Conservation (phyloP, 768 basidiomycete genomes). For the Clathrus columnatus region DNA sequence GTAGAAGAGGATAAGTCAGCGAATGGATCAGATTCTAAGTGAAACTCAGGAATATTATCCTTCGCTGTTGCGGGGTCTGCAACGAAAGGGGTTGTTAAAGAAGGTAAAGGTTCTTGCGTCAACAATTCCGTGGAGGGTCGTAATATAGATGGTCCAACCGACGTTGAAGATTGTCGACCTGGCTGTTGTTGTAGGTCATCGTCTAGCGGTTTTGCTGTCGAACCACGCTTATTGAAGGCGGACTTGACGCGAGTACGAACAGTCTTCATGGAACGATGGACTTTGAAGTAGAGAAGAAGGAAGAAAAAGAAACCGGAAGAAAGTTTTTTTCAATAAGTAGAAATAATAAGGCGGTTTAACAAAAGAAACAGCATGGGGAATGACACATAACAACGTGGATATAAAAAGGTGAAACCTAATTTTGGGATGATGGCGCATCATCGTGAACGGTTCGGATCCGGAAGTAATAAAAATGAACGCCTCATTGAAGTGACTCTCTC, state of each 20-base stretch:
- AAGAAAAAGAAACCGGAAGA: too few species aligned
- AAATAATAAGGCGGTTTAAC: too few species aligned
- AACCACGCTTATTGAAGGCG: conserved; percentile 2
- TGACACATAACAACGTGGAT: too few species aligned
- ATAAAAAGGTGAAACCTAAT: too few species aligned
- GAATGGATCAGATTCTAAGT: conserved; percentile 1
- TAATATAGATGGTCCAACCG: background rate
- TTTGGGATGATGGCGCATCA: too few species aligned
- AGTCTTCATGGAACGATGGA: conserved; percentile 1
- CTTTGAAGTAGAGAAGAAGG: too few species aligned
- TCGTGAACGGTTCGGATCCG: too few species aligned
- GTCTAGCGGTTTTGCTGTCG: background rate
- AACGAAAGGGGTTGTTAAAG: background rate
- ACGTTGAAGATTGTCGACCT: background rate
- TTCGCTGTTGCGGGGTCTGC: background rate
- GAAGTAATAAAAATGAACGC: too few species aligned
- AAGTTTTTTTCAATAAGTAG: too few species aligned
- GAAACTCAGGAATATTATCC: background rate
- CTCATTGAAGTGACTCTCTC: too few species aligned
- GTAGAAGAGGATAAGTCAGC: background rate
- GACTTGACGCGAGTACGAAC: conserved; percentile 10
- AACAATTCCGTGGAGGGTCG: background rate
- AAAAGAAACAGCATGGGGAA: too few species aligned
- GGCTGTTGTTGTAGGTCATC: too few species aligned
- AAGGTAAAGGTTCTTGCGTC: background rate